A percentile compares a stretch with the other conserved stretches of the same genome.
Conservation (phyloP, 208 protist species). For the Naegleria lovaniensis region DNA sequence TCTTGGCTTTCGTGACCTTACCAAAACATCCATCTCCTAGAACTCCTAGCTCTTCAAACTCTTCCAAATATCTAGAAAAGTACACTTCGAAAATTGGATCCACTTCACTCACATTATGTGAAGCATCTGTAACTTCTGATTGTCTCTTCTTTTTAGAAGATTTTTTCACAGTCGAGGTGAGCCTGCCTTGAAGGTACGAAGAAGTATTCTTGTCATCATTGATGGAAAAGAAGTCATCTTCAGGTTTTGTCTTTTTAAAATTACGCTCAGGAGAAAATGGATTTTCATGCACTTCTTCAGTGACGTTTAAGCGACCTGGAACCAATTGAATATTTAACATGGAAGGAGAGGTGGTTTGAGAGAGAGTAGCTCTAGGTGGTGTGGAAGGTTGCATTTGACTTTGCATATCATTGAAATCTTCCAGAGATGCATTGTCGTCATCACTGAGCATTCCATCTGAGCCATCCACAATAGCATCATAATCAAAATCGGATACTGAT, state of each 20-base stretch:
- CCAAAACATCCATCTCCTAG: constrained; percentile 14
- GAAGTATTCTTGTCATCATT: not conserved
- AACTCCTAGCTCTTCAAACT: not conserved
- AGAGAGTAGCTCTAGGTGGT: not conserved
- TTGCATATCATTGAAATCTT: not conserved
- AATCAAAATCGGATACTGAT: not conserved
- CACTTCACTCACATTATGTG: not conserved
- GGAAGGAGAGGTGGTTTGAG: not conserved
- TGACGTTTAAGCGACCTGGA: not conserved
- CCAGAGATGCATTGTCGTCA: not conserved
- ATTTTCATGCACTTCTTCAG: not conserved
- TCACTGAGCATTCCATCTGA: not conserved
- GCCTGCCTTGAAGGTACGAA: not conserved
- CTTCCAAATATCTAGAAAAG: not conserved
- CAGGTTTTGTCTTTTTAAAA: not conserved
- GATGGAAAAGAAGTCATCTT: not conserved
- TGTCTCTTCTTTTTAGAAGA: not conserved
- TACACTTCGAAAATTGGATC: not conserved
- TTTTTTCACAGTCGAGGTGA: not conserved
- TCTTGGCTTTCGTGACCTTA: not conserved
- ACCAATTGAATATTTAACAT: not conserved
- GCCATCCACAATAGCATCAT: not conserved
- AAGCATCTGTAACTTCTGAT: not conserved
- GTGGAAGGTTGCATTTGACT: not conserved
- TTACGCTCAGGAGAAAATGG: not conserved